Base-by-base conservation (phyloP, 139 green algal species). In the Astrephomene gubernaculifera region DNA sequence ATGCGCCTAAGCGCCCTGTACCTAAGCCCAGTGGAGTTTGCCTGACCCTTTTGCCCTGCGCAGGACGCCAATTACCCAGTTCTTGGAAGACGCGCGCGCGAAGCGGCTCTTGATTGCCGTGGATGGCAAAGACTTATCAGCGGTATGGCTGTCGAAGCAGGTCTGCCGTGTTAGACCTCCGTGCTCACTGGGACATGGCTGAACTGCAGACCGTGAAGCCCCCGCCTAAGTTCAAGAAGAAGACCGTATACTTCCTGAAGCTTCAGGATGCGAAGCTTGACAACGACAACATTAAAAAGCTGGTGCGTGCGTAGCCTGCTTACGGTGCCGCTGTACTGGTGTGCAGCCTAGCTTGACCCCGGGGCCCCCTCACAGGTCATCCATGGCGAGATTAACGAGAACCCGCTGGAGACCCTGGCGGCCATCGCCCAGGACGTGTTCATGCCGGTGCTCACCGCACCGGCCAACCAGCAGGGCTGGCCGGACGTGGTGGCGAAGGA, bases 241-340 rank as follows among this genome's bases (percentile, higher is more conserved):
- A 98, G 89, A 92, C 93, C 0, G 85, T 96, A 0, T 98, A 97
- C 83, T 98, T 98, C 82, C 35, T 97, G 41, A 98, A 98, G 89
- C 88, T 89, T 12, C 45, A 85, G 14, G 61, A 86, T 19, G 83
- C 65, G 19, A 91, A 90, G 45, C 82, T 97, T 21, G 90, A 93
- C 36, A 92, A 90, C 54, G 92, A 96, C 4, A 96, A 88, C 83
- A 93, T 97, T 68, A 87, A 88, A 75, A 92, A 92, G 69, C 31
- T 90, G 86, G 90, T 97, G 44, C 35, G 93, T 49, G 31, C 12
- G 21, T 71, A n/a, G n/a, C n/a, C n/a, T n/a, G n/a, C n/a, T n/a
- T n/a, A n/a, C n/a, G n/a, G n/a, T n/a, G n/a, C n/a, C n/a, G n/a
- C n/a, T n/a, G n/a, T n/a, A n/a, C n/a, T n/a, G n/a, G n/a, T n/a